Evolutionary conservation across 805 yeast genomes (phyloP).

Genomic region (Starmerella sp.): DNA sequence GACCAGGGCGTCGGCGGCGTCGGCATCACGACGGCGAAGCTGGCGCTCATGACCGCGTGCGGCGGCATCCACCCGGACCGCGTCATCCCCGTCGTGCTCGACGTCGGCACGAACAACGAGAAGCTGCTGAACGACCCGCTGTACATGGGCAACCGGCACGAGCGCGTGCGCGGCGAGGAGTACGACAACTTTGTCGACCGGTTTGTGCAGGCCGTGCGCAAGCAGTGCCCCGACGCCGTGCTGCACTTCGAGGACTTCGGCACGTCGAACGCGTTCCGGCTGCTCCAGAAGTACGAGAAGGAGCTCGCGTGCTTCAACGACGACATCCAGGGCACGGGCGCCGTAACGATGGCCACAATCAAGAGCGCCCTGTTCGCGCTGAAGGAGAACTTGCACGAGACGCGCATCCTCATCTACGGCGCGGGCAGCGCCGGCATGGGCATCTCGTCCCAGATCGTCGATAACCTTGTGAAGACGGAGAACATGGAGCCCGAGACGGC

Average conservation of each 20-base stretch:
- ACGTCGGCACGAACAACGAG: constrained; percentile 86
- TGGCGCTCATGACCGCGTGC: constrained; percentile 89
- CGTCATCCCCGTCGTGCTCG: constrained; percentile 78
- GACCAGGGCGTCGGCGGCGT: constrained; percentile 97
- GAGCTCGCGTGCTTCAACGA: constrained; percentile 83
- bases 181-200: constrained; percentile 76
- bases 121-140: constrained; percentile 65
- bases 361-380: constrained; percentile 76
- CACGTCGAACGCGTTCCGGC: constrained; percentile 73
- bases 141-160: constrained; percentile 81
- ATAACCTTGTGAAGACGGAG: constrained; percentile 57
- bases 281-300: constrained; percentile 63
- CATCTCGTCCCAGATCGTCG: constrained; percentile 84
- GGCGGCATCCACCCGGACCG: constrained; percentile 95
- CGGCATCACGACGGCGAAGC: constrained; percentile 81
- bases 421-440: constrained; percentile 97
- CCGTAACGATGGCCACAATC: constrained; percentile 90
- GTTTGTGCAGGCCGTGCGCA: constrained; percentile 59
- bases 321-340: constrained; percentile 98
- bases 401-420: constrained; percentile 58
- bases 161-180: constrained; percentile 72
- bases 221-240: constrained; percentile 77
- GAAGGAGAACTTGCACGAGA: constrained; percentile 37
- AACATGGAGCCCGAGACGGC: constrained; percentile 67
- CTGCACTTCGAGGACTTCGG: constrained; percentile 96